These are phyloP conservation scores for Pleodorina starrii DNA, from an alignment of 139 green algal species.

Conservation along the genomic window DNA sequence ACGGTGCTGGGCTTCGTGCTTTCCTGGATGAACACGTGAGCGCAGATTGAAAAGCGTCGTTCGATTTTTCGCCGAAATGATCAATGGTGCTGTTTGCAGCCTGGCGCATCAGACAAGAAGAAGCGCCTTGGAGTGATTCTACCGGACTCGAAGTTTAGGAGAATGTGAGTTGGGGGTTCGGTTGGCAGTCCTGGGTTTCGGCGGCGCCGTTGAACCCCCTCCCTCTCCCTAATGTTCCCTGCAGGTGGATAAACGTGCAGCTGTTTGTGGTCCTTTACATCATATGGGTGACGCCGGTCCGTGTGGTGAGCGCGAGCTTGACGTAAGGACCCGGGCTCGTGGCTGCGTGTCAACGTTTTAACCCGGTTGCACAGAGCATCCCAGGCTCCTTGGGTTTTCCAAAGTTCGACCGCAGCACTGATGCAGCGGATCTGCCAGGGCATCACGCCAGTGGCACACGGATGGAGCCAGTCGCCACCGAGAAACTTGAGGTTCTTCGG, in stretches of 20 bases:
- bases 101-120: background rate
- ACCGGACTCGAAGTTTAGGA: conserved; percentile 53
- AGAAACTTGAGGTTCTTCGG: too few relatives aligned
- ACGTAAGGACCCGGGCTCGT: too few relatives aligned
- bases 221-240: too few relatives aligned
- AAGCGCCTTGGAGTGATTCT: conserved; percentile 45
- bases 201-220: too few relatives aligned
- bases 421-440: too few relatives aligned
- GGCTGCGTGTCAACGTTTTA: too few relatives aligned
- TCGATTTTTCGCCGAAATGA: background rate
- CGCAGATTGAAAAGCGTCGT: background rate
- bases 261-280: conserved; percentile 73
- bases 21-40: conserved; percentile 37
- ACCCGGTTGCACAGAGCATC: too few relatives aligned
- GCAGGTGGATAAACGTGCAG: conserved; percentile 42
- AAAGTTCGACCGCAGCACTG: too few relatives aligned
- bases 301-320: conserved; percentile 65
- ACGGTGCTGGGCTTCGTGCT: background rate
- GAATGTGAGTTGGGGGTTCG: conserved; percentile 41
- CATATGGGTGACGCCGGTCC: conserved; percentile 72
- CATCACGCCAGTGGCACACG: too few relatives aligned
- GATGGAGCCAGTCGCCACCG: too few relatives aligned
- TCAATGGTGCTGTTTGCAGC: background rate
- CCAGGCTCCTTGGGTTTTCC: too few relatives aligned
- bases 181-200: background rate